Percentiles rank a stretch among this genome's conserved stretches.
Evolutionary conservation across 2,329 filamentous ascomycete species (phyloP).

Genomic region (Ascochyta viciae-villosae): DNA sequence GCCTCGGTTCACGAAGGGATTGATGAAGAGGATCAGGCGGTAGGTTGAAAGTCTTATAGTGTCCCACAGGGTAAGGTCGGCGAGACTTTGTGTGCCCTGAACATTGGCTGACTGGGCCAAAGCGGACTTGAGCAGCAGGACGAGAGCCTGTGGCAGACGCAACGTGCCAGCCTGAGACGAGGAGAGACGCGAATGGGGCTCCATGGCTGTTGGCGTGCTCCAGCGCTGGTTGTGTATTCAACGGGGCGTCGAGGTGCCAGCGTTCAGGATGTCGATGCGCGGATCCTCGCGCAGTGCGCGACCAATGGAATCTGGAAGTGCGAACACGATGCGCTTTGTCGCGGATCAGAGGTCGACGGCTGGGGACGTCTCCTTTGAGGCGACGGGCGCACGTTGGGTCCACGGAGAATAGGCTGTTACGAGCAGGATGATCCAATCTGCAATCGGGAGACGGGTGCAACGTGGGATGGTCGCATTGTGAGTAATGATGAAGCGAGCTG

Average conservation of each 20-base stretch:
- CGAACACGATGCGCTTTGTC: conserved; percentile 41
- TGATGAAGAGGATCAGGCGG: conserved; percentile 29
- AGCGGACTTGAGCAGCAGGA: conserved; percentile 40
- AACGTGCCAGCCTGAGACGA: conserved; percentile 43
- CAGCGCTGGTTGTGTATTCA: conserved; percentile 47
- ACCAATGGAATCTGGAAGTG: conserved; percentile 42
- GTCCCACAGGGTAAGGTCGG: conserved; percentile 31
- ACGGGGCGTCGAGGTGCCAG: conserved; percentile 33
- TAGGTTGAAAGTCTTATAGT: conserved; percentile 38
- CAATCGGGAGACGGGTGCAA: conserved; percentile 20
- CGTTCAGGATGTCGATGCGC: conserved; percentile 29
- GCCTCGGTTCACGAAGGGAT: conserved; percentile 33
- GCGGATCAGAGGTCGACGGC: conserved; percentile 39
- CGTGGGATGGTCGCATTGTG: conserved; percentile 28
- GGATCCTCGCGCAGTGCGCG: conserved; percentile 21
- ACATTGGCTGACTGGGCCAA: conserved; percentile 34
- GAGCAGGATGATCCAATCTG: conserved; percentile 25
- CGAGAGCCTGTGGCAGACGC: conserved; percentile 47
- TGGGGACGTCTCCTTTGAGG: conserved; percentile 34
- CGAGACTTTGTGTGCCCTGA: conserved; percentile 34
- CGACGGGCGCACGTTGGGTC: conserved; percentile 38
- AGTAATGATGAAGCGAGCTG: conserved; percentile 22
- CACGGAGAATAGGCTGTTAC: conserved; percentile 34
- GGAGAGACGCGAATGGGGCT: conserved; percentile 45
- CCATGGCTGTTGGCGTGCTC: conserved; percentile 43